Base-by-base conservation (phyloP, 306 rosid species). In the Cucurbita argyrosperma region DNA sequence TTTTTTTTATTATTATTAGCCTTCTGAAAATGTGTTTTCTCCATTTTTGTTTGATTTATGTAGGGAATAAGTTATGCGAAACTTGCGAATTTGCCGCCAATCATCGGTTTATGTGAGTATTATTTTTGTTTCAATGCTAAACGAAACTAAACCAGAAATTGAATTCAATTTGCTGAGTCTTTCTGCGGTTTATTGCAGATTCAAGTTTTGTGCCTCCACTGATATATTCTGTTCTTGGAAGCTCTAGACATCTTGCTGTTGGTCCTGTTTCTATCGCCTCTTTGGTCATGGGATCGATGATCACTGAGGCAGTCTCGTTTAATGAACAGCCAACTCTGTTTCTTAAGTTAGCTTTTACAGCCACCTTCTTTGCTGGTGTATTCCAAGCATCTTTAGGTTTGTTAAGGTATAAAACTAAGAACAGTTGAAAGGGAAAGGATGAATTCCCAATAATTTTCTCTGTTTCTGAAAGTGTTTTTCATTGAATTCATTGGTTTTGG, bases 251-350 rank as follows among this genome's bases (percentile, higher is more conserved):
- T 82, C 85, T 95, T 23, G 99, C 83, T 3, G 99, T 95, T 80
- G 99, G 99, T 16, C 99, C 99, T 18, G 99, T 91, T 59, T 95
- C 99, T 55, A 95, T 95, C 76, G 99, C 99, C 2, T 95, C 99
- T 69, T 76, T 95, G 66, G 99, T 91, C 1, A 91, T 95, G 99
- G 99, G 99, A 21, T 95, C 99, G 61, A 95, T 95, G 97, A 64
- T 95, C 21, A 91, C 85, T 14, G 99, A 91, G 71, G 74, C 73
- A 11, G 89, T 91, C 71, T 84, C 99, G 53, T 83, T 70, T 12
- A 81, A 7, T 37, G 86, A 86, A 70, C 86, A 91, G 16, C 96
- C 97, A 76, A 76, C 77, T 70, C 92, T 91, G 7, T 95, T 91
- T 72, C 96, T 95, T 74, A 85, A 91, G 82, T 74, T 95, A 84